phyloP scores from a whole-genome alignment of 164 flowering plant genomes.

The Nymphaea thermarum region DNA sequence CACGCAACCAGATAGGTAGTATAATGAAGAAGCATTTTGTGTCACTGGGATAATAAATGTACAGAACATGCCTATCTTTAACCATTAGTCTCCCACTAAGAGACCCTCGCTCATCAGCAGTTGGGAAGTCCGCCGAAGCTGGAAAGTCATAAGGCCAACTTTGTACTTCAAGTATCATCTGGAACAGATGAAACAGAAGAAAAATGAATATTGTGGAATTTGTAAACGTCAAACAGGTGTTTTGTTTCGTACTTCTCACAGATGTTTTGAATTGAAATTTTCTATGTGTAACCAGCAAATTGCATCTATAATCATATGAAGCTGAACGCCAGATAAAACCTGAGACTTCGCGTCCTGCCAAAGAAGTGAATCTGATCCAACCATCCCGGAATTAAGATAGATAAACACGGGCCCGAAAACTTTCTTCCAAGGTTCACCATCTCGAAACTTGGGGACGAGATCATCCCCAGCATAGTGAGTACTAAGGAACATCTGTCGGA shows the following conservation, averaged over 20 bases:
- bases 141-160: constrained; percentile 87
- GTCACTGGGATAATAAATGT: background rate
- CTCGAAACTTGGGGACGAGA: constrained; percentile 26
- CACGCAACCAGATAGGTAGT: too few species aligned
- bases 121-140: constrained; percentile 54
- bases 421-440: constrained; percentile 83
- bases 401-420: constrained; percentile 89
- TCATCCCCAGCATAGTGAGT: constrained; percentile 71
- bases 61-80: constrained; percentile 32
- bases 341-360: constrained; percentile 82
- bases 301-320: background rate
- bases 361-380: constrained; percentile 26
- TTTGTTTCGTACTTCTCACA: background rate
- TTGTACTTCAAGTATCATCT: constrained; percentile 63
- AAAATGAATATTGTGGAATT: too few species aligned
- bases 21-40: background rate
- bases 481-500: constrained; percentile 58
- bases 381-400: constrained; percentile 45
- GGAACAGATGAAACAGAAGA: background rate
- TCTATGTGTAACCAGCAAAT: background rate
- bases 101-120: constrained; percentile 41
- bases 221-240: too few species aligned
- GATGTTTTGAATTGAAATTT: background rate
- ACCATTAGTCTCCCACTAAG: constrained; percentile 56
- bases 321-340: constrained; percentile 17